These are phyloP conservation scores for Colletotrichum sojae DNA, from an alignment of 2,329 filamentous ascomycete species.

Conservation along the genomic window DNA sequence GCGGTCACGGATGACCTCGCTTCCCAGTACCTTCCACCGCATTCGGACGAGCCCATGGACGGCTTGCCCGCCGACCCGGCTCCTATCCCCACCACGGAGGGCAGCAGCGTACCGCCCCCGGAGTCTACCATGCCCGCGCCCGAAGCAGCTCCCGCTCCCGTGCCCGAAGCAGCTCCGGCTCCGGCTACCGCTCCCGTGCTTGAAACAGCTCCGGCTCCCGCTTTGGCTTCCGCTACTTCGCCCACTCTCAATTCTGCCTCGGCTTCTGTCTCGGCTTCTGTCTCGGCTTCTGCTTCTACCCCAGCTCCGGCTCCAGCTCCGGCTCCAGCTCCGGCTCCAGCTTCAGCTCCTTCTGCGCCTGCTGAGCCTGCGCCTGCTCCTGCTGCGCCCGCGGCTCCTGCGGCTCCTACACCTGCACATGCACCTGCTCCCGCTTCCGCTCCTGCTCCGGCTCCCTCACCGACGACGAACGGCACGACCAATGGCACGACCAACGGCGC, in stretches of 20 bases:
- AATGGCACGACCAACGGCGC: constrained; percentile 43
- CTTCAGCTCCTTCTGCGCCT: too few relatives aligned
- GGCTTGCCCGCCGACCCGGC: constrained; percentile 33
- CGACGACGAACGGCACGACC: constrained; percentile 45
- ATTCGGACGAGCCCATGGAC: constrained; percentile 43
- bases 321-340: too few relatives aligned
- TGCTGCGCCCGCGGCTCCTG: too few relatives aligned
- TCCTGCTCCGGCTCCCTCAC: constrained; percentile 23
- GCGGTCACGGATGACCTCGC: constrained; percentile 59
- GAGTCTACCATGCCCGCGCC: constrained; percentile 24
- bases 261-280: background rate
- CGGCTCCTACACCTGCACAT: too few relatives aligned
- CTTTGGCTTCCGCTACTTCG: background rate
- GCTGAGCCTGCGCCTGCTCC: too few relatives aligned
- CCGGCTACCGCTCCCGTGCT: background rate
- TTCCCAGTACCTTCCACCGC: constrained; percentile 55
- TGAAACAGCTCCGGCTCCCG: background rate
- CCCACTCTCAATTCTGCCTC: background rate
- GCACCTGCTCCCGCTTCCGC: background rate
- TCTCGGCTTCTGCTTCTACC: constrained; percentile 10
- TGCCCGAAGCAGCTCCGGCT: background rate
- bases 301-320: background rate
- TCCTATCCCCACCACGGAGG: constrained; percentile 38
- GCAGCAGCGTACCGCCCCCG: constrained; percentile 26
- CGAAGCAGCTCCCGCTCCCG: constrained; percentile 18